Evolutionary conservation across 1,284 basidiomycete species (phyloP).

Genomic region (Leccinum pachyderme): DNA sequence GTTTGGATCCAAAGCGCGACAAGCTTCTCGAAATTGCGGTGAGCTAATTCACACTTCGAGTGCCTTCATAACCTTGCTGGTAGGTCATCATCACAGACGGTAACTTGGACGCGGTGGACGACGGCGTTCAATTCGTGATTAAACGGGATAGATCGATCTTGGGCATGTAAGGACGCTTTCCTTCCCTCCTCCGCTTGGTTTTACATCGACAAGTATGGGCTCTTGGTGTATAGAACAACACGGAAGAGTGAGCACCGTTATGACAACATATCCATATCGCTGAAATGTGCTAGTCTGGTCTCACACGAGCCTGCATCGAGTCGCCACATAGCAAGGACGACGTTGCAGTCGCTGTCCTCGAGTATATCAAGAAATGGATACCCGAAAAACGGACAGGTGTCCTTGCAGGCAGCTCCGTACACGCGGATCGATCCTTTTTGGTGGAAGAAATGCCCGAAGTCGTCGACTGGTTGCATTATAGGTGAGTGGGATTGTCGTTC

Average conservation of each 20-base stretch:
- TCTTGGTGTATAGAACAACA: conserved; percentile 78
- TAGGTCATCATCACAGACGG: conserved; percentile 84
- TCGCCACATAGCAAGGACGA: conserved; percentile 55
- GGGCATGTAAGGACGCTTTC: conserved; percentile 48
- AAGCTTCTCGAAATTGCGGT: conserved; percentile 78
- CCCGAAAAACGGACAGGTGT: conserved; percentile 60
- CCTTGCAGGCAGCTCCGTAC: conserved; percentile 80
- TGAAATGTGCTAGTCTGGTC: conserved; percentile 55
- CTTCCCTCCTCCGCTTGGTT: not conserved
- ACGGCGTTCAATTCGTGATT: conserved; percentile 73
- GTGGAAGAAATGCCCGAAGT: conserved; percentile 74
- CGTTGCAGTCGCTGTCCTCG: conserved; percentile 58
- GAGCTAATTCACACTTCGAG: conserved; percentile 4
- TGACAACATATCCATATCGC: not conserved
- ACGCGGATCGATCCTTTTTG: conserved; percentile 74
- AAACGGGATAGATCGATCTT: conserved; percentile 59
- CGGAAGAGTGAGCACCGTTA: conserved; percentile 43
- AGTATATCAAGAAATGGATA: conserved; percentile 75
- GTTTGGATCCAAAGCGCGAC: conserved; percentile 60
- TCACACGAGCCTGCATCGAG: conserved; percentile 65
- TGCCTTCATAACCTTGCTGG: not conserved
- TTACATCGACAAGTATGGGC: conserved; percentile 54
- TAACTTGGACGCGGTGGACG: conserved; percentile 69
- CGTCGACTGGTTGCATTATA: conserved; percentile 74
- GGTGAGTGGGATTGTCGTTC: conserved; percentile 42